A percentile compares a stretch with the other conserved stretches of the same genome.
These are phyloP conservation scores for Stephanodiscus triporus DNA, from an alignment of 108 stramenopile species.

Conservation along the genomic window DNA sequence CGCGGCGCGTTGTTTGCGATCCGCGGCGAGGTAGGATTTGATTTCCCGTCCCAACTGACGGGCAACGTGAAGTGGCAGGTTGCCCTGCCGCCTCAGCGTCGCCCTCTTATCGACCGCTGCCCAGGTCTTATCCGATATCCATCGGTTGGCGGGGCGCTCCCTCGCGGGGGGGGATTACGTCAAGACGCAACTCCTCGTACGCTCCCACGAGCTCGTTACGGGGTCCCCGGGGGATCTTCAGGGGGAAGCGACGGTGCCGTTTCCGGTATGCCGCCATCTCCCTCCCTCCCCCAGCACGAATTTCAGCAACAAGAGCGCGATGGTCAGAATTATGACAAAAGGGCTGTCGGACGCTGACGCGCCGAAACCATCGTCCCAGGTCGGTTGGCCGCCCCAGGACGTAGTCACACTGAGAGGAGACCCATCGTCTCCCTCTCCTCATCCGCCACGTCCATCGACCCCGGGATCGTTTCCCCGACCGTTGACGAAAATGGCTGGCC, in stretches of 20 bases:
- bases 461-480: background rate
- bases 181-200: background rate
- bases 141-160: background rate
- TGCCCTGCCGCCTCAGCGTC: background rate
- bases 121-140: conserved; percentile 4
- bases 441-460: background rate
- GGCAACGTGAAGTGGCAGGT: background rate
- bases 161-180: background rate
- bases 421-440: background rate
- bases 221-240: background rate
- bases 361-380: background rate
- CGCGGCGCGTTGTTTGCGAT: background rate
- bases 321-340: background rate
- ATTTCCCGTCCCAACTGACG: conserved; percentile 9
- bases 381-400: background rate
- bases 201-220: background rate
- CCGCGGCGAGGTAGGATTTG: background rate
- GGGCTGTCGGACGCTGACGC: background rate
- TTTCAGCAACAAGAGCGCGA: background rate
- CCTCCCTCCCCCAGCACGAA: background rate
- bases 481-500: conserved; percentile 3
- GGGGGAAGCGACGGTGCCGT: background rate
- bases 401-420: conserved; percentile 2
- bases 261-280: background rate
- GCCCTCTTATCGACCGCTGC: background rate